Evolutionary conservation across 192 early-diverging fungal genomes (phyloP).

Genomic region (Podochytrium sp.): DNA sequence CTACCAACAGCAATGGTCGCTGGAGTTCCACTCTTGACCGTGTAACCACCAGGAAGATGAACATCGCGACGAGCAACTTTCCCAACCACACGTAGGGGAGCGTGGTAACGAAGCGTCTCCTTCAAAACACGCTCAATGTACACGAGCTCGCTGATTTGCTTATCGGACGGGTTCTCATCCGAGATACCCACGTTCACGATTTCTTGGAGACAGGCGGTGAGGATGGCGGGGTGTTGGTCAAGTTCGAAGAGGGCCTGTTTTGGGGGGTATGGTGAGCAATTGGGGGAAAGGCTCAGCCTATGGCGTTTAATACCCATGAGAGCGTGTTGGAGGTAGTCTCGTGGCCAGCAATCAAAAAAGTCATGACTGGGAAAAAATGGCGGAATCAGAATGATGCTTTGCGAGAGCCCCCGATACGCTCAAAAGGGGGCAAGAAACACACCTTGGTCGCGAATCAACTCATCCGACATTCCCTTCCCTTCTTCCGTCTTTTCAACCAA

Average conservation of each 20-base stretch:
- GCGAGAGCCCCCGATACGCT: not conserved
- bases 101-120: conserved; percentile 60
- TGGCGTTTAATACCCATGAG: conserved; percentile 41
- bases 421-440: not conserved
- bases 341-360: conserved; percentile 66
- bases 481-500: conserved; percentile 50
- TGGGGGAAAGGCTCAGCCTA: too few relatives aligned
- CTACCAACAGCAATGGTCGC: conserved; percentile 30
- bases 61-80: conserved; percentile 48
- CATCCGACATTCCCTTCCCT: conserved; percentile 38
- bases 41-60: conserved; percentile 49
- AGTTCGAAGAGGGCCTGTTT: conserved; percentile 46
- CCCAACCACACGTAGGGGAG: conserved; percentile 48
- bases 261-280: not conserved
- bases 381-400: too few relatives aligned
- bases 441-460: conserved; percentile 61
- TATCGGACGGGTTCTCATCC: conserved; percentile 14
- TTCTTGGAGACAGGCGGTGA: conserved; percentile 49
- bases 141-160: conserved; percentile 40
- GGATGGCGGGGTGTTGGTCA: conserved; percentile 45
- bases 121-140: conserved; percentile 58
- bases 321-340: conserved; percentile 61
- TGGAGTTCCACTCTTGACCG: conserved; percentile 28
- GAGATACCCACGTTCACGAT: conserved; percentile 48
- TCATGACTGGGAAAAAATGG: conserved; percentile 44